A percentile compares a stretch with the other conserved stretches of the same genome.
Evolutionary conservation across 441 rosid genomes (phyloP).

Genomic region (Corymbia calophylla): DNA sequence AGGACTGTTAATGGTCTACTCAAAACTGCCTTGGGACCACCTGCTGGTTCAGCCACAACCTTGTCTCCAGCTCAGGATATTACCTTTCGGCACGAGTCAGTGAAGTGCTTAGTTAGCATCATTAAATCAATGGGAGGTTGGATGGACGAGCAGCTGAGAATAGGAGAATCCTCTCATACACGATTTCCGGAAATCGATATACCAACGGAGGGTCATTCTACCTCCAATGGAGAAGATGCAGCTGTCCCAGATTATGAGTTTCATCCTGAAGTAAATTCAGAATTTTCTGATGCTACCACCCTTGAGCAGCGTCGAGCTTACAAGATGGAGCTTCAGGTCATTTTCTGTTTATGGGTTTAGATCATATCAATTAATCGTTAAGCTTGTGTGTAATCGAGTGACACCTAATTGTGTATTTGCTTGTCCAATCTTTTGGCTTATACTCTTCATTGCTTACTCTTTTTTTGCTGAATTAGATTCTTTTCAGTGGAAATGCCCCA

Average conservation of each 20-base stretch:
- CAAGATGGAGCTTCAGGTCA: conserved; percentile 94
- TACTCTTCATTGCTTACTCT: background rate
- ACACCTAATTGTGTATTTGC: background rate
- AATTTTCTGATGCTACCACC: conserved; percentile 74
- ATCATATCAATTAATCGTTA: background rate
- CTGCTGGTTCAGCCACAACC: conserved; percentile 88
- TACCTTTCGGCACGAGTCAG: conserved; percentile 94
- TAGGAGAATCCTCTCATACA: conserved; percentile 47
- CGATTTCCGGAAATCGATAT: conserved; percentile 53
- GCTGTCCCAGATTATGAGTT: conserved; percentile 52
- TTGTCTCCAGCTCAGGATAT: conserved; percentile 81
- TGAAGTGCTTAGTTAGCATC: conserved; percentile 87
- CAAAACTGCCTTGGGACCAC: conserved; percentile 97
- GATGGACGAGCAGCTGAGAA: conserved; percentile 84
- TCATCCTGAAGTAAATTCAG: conserved; percentile 58
- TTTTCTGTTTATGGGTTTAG: background rate
- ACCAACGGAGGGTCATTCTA: conserved; percentile 40
- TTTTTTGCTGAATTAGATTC: background rate
- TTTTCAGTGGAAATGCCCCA: background rate
- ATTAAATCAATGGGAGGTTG: conserved; percentile 90
- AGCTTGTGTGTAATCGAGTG: background rate
- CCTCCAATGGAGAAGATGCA: conserved; percentile 61
- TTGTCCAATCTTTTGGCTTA: background rate
- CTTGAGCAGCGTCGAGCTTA: conserved; percentile 94
- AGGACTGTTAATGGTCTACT: conserved; percentile 98